These are phyloP conservation scores for Lichtheimia hyalospora DNA, from an alignment of 371 early-diverging fungal species.

Conservation along the genomic window DNA sequence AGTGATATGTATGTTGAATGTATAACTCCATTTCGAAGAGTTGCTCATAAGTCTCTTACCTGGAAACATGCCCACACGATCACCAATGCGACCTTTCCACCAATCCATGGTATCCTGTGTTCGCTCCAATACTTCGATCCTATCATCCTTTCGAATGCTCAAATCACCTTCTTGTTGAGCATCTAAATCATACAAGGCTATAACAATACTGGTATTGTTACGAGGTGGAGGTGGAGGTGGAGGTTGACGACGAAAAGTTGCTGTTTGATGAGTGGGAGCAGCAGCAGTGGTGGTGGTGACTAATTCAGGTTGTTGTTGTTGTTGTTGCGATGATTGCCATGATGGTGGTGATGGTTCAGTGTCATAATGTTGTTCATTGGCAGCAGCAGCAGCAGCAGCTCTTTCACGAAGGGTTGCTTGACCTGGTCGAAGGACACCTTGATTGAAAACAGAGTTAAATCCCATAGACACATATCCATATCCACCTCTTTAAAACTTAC, in stretches of 20 bases:
- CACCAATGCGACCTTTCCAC: conserved; percentile 75
- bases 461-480: neutral
- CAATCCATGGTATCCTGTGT: conserved; percentile 62
- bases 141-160: conserved; percentile 61
- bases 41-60: conserved; percentile 33
- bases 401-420: conserved; percentile 9
- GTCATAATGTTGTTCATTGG: neutral
- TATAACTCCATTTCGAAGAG: no score
- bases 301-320: neutral
- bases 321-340: neutral
- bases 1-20: no score
- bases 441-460: neutral
- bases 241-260: neutral
- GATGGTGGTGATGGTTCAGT: neutral
- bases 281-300: no score
- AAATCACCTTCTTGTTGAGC: conserved; percentile 73
- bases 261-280: neutral
- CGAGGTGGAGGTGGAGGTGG: conserved; percentile 13
- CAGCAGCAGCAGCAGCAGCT: neutral
- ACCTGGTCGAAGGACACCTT: conserved; percentile 4
- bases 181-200: conserved; percentile 73
- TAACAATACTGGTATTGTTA: conserved; percentile 22
- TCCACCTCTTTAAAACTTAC: neutral
- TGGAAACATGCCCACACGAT: conserved; percentile 66
- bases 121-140: conserved; percentile 61